Percentiles rank a stretch among this genome's conserved stretches.
Conservation (phyloP, 2,329 filamentous ascomycete species). For the Pezicula radicicola region DNA sequence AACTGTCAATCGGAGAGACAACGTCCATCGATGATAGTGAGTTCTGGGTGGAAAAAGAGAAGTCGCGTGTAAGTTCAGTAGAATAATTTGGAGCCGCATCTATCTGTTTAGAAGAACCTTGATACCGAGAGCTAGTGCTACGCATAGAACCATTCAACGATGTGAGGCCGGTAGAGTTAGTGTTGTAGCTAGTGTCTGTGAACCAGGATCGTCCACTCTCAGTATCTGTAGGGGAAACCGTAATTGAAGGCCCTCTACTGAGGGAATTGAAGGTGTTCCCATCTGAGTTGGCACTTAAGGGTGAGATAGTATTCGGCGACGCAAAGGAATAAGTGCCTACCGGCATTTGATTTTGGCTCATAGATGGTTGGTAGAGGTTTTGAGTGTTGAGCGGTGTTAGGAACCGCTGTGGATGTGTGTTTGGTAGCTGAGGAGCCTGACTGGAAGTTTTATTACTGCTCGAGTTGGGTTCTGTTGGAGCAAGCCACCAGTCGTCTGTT, state of each 20-base stretch:
- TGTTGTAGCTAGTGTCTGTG: conserved; percentile 20
- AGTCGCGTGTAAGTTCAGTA: too few species aligned
- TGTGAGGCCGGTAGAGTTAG: conserved; percentile 7
- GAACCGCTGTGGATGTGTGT: background rate
- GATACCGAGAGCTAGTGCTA: conserved; percentile 9
- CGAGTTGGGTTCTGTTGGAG: background rate
- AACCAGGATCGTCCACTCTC: conserved; percentile 18
- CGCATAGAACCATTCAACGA: conserved; percentile 8
- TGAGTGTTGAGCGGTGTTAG: conserved; percentile 9
- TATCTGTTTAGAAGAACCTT: background rate
- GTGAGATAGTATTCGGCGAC: conserved; percentile 8
- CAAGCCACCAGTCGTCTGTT: background rate
- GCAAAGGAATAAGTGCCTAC: background rate
- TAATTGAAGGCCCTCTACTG: conserved; percentile 2
- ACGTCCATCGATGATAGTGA: too few species aligned
- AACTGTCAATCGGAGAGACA: too few species aligned
- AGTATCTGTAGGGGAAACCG: conserved; percentile 18
- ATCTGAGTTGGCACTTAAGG: conserved; percentile 3
- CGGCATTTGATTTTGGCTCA: background rate
- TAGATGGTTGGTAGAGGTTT: background rate
- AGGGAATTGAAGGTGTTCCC: conserved; percentile 1
- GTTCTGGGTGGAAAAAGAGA: too few species aligned
- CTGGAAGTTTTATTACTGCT: background rate
- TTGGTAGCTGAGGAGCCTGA: background rate
- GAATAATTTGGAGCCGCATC: too few species aligned